Evolutionary conservation across 345 rosid genomes (phyloP).

Genomic region (Clarkia xantiana): DNA sequence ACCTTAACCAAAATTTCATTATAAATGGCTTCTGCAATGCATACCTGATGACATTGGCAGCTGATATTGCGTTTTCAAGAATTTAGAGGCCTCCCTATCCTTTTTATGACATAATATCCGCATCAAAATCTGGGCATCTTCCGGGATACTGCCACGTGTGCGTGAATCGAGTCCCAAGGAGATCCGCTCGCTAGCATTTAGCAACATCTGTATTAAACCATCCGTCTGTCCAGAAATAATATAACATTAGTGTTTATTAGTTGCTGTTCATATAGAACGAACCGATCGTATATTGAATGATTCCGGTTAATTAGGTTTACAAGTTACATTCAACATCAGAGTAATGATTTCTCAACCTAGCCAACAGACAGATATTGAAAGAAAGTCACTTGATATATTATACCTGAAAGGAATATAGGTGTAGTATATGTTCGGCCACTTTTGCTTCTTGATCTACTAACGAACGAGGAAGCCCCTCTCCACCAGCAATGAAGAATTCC

Average conservation of each 20-base stretch:
- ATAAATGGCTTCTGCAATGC: neutral
- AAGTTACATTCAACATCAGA: too few relatives aligned
- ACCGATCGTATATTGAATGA: too few relatives aligned
- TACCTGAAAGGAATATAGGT: constrained; percentile 70
- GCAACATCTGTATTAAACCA: constrained; percentile 58
- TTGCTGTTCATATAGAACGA: too few relatives aligned
- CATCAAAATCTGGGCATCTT: constrained; percentile 63
- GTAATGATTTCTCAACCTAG: too few relatives aligned
- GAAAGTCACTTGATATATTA: too few relatives aligned
- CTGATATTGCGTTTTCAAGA: constrained; percentile 65
- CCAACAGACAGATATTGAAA: neutral
- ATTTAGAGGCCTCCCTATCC: constrained; percentile 75
- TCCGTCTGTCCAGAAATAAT: constrained; percentile 38
- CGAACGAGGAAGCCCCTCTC: constrained; percentile 90
- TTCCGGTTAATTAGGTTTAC: too few relatives aligned
- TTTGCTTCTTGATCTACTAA: constrained; percentile 76
- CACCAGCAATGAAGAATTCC: constrained; percentile 91
- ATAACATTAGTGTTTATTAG: too few relatives aligned
- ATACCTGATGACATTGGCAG: constrained; percentile 96
- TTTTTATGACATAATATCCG: constrained; percentile 94
- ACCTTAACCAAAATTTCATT: neutral
- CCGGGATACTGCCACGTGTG: constrained; percentile 26
- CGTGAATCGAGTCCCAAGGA: constrained; percentile 46
- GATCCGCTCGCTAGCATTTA: constrained; percentile 72
- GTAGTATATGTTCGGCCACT: constrained; percentile 52